A percentile compares a stretch with the other conserved stretches of the same genome.
Evolutionary conservation across 2,329 filamentous ascomycete species (phyloP).

Genomic region (Exophiala oligosperma): DNA sequence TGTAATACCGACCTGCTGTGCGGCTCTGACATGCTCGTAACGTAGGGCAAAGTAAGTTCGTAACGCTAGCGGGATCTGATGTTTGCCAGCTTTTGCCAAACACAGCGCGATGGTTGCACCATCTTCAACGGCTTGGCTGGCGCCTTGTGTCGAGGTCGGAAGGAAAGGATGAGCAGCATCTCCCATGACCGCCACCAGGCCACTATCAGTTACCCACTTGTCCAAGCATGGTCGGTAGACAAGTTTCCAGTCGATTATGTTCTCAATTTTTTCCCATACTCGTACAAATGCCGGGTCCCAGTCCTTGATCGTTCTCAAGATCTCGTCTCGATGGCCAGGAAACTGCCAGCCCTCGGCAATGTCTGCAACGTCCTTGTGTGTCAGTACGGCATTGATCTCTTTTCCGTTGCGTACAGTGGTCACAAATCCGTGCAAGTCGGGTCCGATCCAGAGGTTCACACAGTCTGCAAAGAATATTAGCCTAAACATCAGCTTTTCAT

Average conservation of each 20-base stretch:
- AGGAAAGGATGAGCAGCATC: slow-evolving; percentile 42
- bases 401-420: slow-evolving; percentile 12
- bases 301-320: slow-evolving; percentile 49
- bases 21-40: slow-evolving; percentile 11
- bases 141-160: slow-evolving; percentile 45
- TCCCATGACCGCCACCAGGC: slow-evolving; percentile 34
- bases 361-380: slow-evolving; percentile 48
- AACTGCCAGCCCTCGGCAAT: slow-evolving; percentile 58
- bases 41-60: slow-evolving; percentile 11
- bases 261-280: slow-evolving; percentile 44
- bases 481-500: not conserved
- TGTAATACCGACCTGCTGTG: slow-evolving; percentile 22
- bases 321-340: slow-evolving; percentile 53
- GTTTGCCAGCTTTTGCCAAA: slow-evolving; percentile 13
- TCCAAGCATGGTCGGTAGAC: slow-evolving; percentile 30
- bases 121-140: slow-evolving; percentile 44
- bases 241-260: slow-evolving; percentile 34
- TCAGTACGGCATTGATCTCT: slow-evolving; percentile 34
- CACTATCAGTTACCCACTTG: slow-evolving; percentile 27
- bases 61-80: slow-evolving; percentile 10
- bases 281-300: slow-evolving; percentile 53
- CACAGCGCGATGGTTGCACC: slow-evolving; percentile 36
- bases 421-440: slow-evolving; percentile 18
- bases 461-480: not conserved
- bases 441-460: slow-evolving; percentile 17